Evolutionary conservation across 169 alveolate genomes (phyloP).

Genomic region (Plasmodium cynomolgi): DNA sequence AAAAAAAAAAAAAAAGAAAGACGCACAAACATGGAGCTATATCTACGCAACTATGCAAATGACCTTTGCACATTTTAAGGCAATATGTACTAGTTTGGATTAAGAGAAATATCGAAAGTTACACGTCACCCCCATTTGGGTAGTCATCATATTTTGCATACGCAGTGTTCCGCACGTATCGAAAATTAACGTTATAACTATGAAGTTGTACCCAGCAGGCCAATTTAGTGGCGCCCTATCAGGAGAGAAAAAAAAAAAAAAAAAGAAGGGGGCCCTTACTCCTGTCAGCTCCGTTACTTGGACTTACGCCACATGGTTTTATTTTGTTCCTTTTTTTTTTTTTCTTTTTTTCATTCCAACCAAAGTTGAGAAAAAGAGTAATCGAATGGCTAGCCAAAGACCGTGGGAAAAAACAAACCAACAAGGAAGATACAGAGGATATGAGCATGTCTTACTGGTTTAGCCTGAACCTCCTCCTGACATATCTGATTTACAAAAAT

Average conservation of each 20-base stretch:
- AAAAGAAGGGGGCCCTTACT: not conserved
- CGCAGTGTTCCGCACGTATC: not conserved
- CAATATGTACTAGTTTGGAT: not conserved
- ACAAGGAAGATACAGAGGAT: slow-evolving; percentile 20
- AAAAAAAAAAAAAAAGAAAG: slow-evolving; percentile 5
- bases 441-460: slow-evolving; percentile 49
- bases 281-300: not conserved
- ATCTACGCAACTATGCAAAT: not conserved
- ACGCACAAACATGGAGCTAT: not conserved
- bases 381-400: slow-evolving; percentile 63
- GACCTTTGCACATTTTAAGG: not conserved
- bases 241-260: not conserved
- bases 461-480: slow-evolving; percentile 59
- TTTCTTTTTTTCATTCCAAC: not conserved
- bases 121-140: not conserved
- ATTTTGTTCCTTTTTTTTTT: not conserved
- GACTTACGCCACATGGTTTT: not conserved
- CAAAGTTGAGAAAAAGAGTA: slow-evolving; percentile 46
- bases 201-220: not conserved
- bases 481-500: slow-evolving; percentile 64
- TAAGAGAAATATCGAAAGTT: not conserved
- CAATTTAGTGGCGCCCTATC: not conserved
- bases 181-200: not conserved
- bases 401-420: not conserved
- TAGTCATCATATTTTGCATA: not conserved